Conservation (phyloP, 2,329 filamentous ascomycete genomes). For the Monosporascus cannonballus region DNA sequence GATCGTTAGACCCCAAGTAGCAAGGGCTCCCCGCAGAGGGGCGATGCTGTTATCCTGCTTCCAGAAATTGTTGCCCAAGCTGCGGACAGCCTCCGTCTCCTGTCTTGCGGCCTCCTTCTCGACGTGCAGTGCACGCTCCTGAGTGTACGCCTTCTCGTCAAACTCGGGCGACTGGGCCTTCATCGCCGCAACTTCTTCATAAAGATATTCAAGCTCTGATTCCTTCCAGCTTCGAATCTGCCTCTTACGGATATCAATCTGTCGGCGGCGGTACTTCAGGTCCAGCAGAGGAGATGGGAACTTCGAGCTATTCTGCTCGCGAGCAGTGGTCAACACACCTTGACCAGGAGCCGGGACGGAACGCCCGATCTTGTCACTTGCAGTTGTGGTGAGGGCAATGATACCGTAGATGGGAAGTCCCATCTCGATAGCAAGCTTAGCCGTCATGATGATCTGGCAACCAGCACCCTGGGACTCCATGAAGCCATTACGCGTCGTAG, state of each 20-base stretch:
- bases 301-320: slow-evolving; percentile 74
- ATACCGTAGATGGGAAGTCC: slow-evolving; percentile 97
- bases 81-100: slow-evolving; percentile 86
- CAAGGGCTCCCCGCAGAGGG: slow-evolving; percentile 89
- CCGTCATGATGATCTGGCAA: slow-evolving; percentile 98
- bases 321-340: slow-evolving; percentile 92
- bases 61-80: slow-evolving; percentile 98
- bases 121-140: slow-evolving; percentile 80
- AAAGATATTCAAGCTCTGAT: slow-evolving; percentile 84
- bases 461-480: slow-evolving; percentile 99
- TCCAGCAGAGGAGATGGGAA: slow-evolving; percentile 94
- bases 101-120: slow-evolving; percentile 83
- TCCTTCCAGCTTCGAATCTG: slow-evolving; percentile 97
- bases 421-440: slow-evolving; percentile 93
- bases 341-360: slow-evolving; percentile 95
- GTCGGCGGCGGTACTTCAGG: slow-evolving; percentile 93
- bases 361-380: slow-evolving; percentile 97
- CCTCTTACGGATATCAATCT: slow-evolving; percentile 88
- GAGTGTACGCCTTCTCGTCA: slow-evolving; percentile 76
- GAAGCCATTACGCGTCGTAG: slow-evolving; percentile 94
- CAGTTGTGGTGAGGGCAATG: slow-evolving; percentile 86
- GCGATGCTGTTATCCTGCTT: slow-evolving; percentile 91
- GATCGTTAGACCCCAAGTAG: slow-evolving; percentile 96
- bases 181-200: slow-evolving; percentile 89
- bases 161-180: slow-evolving; percentile 72